phyloP scores from a whole-genome alignment of 129 eudicot species.

The Ambrosia artemisiifolia region DNA sequence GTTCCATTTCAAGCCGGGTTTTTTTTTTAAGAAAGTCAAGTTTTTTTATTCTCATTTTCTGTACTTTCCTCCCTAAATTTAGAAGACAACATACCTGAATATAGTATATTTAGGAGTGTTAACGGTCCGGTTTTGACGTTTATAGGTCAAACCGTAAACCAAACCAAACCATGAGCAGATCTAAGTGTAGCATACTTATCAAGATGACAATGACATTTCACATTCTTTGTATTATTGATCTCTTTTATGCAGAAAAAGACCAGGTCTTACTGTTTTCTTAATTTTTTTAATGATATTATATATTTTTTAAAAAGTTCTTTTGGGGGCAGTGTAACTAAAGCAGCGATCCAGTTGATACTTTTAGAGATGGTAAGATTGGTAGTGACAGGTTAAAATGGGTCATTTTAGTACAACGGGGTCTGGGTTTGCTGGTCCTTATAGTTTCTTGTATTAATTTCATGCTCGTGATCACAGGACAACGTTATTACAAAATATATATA shows the following conservation, averaged over 20 bases:
- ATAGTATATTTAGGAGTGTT: background rate
- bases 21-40: background rate
- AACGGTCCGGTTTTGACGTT: background rate
- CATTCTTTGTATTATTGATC: conserved; percentile 4
- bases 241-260: conserved; percentile 8
- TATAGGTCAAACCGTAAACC: background rate
- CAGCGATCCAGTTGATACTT: background rate
- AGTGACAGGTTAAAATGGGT: background rate
- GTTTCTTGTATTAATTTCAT: background rate
- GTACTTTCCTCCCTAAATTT: background rate
- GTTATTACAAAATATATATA: background rate
- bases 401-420: background rate
- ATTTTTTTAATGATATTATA: background rate
- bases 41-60: background rate
- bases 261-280: background rate
- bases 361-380: background rate
- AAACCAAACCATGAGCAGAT: background rate
- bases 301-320: background rate
- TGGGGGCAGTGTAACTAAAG: background rate
- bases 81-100: background rate
- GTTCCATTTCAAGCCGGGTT: background rate
- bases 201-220: background rate
- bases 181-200: background rate
- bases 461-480: background rate
- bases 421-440: background rate